Percentiles rank a stretch among this genome's conserved stretches.
These are phyloP conservation scores for Sporisorium graminicola DNA, from an alignment of 1,284 basidiomycete genomes.

Conservation along the genomic window DNA sequence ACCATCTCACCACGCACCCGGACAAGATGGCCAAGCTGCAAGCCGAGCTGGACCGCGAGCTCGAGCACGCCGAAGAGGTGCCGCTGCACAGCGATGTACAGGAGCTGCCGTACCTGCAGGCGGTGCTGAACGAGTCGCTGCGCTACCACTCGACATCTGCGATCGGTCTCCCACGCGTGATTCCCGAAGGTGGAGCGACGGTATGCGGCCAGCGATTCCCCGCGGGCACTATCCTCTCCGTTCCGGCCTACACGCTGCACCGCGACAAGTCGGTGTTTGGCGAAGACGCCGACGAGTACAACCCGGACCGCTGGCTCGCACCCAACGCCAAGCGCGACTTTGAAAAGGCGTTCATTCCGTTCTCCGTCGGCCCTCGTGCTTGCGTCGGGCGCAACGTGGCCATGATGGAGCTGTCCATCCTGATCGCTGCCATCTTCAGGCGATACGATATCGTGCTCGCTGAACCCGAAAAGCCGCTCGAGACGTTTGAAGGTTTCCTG, in stretches of 20 bases:
- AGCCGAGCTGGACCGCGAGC: conserved; percentile 79
- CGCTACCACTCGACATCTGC: conserved; percentile 81
- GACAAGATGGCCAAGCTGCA: conserved; percentile 79
- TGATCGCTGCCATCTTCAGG: conserved; percentile 57
- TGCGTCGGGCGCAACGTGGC: conserved; percentile 64
- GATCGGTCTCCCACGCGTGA: conserved; percentile 75
- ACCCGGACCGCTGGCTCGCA: conserved; percentile 83
- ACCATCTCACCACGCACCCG: conserved; percentile 81
- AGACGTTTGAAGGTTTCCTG: conserved; percentile 63
- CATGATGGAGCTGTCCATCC: conserved; percentile 56
- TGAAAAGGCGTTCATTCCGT: conserved; percentile 63
- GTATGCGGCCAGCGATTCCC: conserved; percentile 74
- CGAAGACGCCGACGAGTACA: conserved; percentile 79
- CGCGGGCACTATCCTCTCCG: conserved; percentile 73
- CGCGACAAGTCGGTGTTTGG: conserved; percentile 81
- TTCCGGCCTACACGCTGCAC: conserved; percentile 78
- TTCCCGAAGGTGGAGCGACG: conserved; percentile 54
- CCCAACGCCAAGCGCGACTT: conserved; percentile 60
- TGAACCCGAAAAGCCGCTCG: conserved; percentile 47
- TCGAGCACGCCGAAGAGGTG: conserved; percentile 56
- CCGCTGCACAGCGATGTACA: conserved; percentile 55
- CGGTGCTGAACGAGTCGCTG: conserved; percentile 84
- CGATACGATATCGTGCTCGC: conserved; percentile 61
- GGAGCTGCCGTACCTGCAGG: conserved; percentile 74
- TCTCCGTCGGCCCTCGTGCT: conserved; percentile 60